phyloP scores from a whole-genome alignment of 257 asterid species.

The Solanum microdontum region DNA sequence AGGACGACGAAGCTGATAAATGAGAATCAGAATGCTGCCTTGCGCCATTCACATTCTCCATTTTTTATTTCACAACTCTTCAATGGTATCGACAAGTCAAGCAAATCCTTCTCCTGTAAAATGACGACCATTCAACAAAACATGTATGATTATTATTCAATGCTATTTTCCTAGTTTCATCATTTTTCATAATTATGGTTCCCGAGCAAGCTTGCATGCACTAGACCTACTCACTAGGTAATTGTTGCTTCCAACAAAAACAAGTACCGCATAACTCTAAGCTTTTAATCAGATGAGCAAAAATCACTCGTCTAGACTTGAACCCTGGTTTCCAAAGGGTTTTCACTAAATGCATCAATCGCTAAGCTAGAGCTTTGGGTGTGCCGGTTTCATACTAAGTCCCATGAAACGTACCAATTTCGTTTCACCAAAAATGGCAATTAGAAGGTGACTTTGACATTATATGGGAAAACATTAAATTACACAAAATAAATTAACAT shows the following conservation, averaged over 20 bases:
- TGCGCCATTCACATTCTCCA: background rate
- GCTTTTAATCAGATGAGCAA: background rate
- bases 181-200: background rate
- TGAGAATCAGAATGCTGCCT: background rate
- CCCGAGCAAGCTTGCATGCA: background rate
- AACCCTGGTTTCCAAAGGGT: background rate
- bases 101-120: background rate
- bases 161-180: background rate
- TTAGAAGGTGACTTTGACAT: background rate
- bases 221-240: background rate
- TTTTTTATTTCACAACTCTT: background rate
- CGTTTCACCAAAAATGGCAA: background rate
- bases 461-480: background rate
- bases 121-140: background rate
- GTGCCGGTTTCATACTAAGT: background rate
- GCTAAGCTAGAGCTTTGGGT: background rate
- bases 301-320: background rate
- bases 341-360: background rate
- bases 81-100: background rate
- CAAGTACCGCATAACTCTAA: background rate
- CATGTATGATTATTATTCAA: background rate
- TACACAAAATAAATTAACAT: background rate
- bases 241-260: background rate
- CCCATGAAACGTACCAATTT: background rate
- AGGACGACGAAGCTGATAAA: conserved; percentile 18